Evolutionary conservation across 148 eudicot species (phyloP).

Genomic region (Vaccinium darrowii): DNA sequence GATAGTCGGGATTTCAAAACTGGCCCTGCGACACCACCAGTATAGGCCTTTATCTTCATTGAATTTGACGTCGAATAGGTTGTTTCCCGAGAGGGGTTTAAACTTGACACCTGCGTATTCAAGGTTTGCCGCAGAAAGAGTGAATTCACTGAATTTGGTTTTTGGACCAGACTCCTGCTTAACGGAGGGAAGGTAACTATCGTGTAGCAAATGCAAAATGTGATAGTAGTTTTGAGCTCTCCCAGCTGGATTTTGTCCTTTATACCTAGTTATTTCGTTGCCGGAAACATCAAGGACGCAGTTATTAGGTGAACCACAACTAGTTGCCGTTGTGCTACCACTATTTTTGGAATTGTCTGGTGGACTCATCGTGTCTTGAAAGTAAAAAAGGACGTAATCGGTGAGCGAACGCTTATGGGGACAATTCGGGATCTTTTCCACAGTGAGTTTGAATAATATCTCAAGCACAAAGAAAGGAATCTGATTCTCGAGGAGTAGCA

Average conservation of each 20-base stretch:
- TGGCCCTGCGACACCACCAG: not conserved
- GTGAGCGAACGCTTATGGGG: not conserved
- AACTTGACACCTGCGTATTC: not conserved
- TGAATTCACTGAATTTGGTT: not conserved
- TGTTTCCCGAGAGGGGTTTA: not conserved
- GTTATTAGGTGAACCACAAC: not conserved
- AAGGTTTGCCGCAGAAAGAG: not conserved
- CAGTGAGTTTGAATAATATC: too few relatives aligned
- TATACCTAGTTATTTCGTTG: not conserved
- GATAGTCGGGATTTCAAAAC: not conserved
- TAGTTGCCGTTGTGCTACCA: not conserved
- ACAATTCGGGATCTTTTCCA: not conserved
- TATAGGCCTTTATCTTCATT: not conserved
- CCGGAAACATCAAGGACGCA: not conserved
- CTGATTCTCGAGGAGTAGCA: conserved; percentile 3
- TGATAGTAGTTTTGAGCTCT: not conserved
- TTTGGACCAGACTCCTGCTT: not conserved
- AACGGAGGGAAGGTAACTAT: not conserved
- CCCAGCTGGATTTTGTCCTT: not conserved
- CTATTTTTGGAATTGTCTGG: not conserved
- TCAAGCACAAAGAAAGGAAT: not conserved
- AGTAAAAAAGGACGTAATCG: not conserved
- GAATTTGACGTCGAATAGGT: not conserved
- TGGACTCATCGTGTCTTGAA: not conserved
- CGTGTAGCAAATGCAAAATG: not conserved